A percentile compares a stretch with the other conserved stretches of the same genome.
These are phyloP conservation scores for Sporothrix pseudoabietina DNA, from an alignment of 2,329 filamentous ascomycete genomes.

Conservation along the genomic window DNA sequence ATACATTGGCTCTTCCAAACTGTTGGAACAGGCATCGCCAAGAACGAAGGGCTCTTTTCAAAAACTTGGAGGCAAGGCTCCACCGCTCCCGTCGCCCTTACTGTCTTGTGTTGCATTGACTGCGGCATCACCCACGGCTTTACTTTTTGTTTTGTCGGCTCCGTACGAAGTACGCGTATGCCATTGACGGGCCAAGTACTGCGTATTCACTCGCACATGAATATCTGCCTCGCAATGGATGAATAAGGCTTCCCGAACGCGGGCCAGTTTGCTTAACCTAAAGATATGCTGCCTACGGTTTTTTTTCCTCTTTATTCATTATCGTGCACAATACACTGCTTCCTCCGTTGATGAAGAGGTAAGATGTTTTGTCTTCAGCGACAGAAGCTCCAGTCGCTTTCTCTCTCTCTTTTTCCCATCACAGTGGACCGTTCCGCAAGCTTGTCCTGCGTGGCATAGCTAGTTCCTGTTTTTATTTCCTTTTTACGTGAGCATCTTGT, in stretches of 20 bases:
- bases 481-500: neutral
- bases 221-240: no score
- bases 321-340: conserved; percentile 2
- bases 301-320: neutral
- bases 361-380: neutral
- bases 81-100: neutral
- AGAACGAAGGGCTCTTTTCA: neutral
- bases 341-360: neutral
- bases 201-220: no score
- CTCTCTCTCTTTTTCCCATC: neutral
- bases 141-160: neutral
- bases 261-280: neutral
- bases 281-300: neutral
- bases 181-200: neutral
- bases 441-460: neutral
- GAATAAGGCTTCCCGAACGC: no score
- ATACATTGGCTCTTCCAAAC: neutral
- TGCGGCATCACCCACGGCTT: conserved; percentile 1
- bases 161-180: neutral
- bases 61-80: neutral
- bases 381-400: neutral
- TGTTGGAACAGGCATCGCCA: neutral
- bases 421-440: neutral
- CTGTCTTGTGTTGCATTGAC: neutral
- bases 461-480: neutral